These are phyloP conservation scores for Parastagonospora nodorum DNA, from an alignment of 2,329 filamentous ascomycete species.

Conservation along the genomic window DNA sequence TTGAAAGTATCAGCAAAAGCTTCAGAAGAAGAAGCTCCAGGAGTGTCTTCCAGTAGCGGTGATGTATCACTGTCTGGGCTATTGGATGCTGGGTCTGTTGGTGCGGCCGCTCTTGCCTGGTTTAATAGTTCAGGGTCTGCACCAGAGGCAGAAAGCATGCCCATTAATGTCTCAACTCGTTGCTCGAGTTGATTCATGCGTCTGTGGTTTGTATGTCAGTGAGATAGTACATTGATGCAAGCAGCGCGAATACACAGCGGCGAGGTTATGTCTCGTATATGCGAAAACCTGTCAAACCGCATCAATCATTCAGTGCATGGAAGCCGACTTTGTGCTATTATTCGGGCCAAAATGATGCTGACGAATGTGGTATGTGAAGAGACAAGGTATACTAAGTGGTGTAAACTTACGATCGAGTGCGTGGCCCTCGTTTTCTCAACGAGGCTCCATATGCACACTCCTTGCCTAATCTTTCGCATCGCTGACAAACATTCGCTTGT, in stretches of 20 bases:
- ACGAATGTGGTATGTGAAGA: no score
- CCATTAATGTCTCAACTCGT: slow-evolving; percentile 28
- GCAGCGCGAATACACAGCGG: background rate
- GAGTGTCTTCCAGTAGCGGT: background rate
- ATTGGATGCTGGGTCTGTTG: background rate
- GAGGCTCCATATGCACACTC: slow-evolving; percentile 22
- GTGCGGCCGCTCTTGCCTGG: background rate
- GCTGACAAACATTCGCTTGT: slow-evolving; percentile 18
- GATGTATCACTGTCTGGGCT: background rate
- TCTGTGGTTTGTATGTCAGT: slow-evolving; percentile 7
- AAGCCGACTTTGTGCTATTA: no score
- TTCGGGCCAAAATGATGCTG: no score
- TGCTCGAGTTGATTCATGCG: slow-evolving; percentile 31
- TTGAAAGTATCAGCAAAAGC: no score
- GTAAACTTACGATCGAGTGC: slow-evolving; percentile 26
- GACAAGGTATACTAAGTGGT: background rate
- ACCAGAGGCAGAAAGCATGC: slow-evolving; percentile 11
- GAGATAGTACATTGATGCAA: background rate
- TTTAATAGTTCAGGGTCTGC: slow-evolving; percentile 3
- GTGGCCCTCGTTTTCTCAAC: slow-evolving; percentile 16
- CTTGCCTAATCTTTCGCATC: slow-evolving; percentile 28
- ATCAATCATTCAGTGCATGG: no score
- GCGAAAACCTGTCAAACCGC: background rate
- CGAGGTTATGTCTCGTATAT: background rate
- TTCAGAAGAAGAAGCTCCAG: no score